Evolutionary conservation across 208 protist genomes (phyloP), one percentile per base, ranked within the genome.

Genomic region (Jaenimonas drosophilae): DNA sequence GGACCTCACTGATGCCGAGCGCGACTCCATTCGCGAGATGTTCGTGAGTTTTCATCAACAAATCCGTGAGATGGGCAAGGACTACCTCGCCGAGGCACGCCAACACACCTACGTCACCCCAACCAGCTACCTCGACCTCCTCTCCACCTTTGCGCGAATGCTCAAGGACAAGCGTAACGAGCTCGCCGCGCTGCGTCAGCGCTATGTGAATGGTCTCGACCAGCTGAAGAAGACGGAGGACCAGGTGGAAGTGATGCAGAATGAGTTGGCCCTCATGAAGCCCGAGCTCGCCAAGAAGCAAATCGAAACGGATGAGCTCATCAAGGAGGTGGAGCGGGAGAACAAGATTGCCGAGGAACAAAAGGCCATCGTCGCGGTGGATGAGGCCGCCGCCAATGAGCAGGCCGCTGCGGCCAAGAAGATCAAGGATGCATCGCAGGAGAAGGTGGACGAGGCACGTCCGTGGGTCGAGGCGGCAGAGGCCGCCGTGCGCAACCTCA

Each of bases 341-440:
- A 94, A 82, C 52, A 70, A 76, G 42, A 32, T 85, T 37, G 82
- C 91, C 6, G 89, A 94, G 72, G 82, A 80, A 55, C 69, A 81
- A 62, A 51, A 76, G 26, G 78, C 83, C 29, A 41, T 94, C 40
- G 89, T 96, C 27, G 77, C 86, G 12, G 72, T 94, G 26, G 94
- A 92, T 53, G 90, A 97, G 67, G 81, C 59, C 6, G 84, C 78
- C 5, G 90, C 94, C 11, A 90, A 94, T 43, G 76, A 83, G 56
- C 79, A 95, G 64, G 94, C 88, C 4, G 64, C 75, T 5, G 80
- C 81, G 5, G 92, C 96, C 29, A 88, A 94, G 70, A 62, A 63
- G 30, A 96, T 98, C 58, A 94, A 96, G 61, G 91, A 93, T 41
- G 89, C 96, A 23, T 98, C 96, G 52, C 87, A 98, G 55, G 88